Evolutionary conservation across 2,329 filamentous ascomycete genomes (phyloP), one percentile per base, ranked within the genome.

Genomic region (Cladophialophora immunda): DNA sequence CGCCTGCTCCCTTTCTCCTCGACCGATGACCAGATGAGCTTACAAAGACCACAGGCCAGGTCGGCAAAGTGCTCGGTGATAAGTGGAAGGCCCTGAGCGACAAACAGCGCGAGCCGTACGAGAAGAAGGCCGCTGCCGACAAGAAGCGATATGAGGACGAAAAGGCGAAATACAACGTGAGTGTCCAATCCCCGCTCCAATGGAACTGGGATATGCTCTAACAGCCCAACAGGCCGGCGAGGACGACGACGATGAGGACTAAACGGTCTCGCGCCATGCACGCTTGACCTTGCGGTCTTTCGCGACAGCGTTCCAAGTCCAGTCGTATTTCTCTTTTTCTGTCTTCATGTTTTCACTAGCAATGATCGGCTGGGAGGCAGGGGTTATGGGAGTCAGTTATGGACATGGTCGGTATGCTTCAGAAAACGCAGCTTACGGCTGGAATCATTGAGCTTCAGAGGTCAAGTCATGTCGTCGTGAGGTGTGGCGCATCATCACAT

Each of bases 131-230:
- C 78, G 92, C 92, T 60, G 86, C 90, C 72, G 95, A 99, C 84
- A 99, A 98, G 92, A 97, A 98, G 90, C 91, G 95, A 70, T 99
- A 98, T 80, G 94, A 98, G 82, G 92, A 97, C 75, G 93, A 98
- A 88, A 99, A 99, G 88, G 90, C 91, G 73, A 92, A 88, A 72
- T 99, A 97, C 86, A 90, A 93, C 77, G 93, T 96, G 41, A 71
- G 70, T 67, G 45, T 11, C n/a, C 17, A 17, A 32, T 30, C 9
- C 22, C 17, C 11, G 19, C 32, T 34, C 41, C 41, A 22, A 8
- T n/a, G 17, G 17, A 9, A 50, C 62, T 7, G 50, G 32, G n/a
- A 22, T 13, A 17, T 22, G 32, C 2, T 56, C 30, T 55, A 32
- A 53, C 34, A 7, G n/a, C 7, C 30, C 30, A n/a, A 1, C 45